Evolutionary conservation across 306 rosid genomes (phyloP), one percentile per base, ranked within the genome.

Genomic region (Delonix regia): DNA sequence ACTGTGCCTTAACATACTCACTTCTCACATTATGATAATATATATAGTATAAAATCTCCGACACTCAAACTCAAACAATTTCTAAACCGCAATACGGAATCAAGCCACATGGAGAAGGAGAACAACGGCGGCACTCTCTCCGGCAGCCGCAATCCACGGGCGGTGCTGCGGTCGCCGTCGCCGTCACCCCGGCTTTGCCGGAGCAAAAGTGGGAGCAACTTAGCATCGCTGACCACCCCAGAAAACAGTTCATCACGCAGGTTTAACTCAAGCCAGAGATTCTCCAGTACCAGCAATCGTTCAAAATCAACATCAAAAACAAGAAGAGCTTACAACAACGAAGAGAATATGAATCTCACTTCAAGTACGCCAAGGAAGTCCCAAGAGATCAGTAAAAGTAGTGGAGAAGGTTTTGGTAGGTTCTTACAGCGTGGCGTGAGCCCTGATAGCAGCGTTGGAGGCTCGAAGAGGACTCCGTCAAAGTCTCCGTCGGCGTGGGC

Each of bases 401-500:
- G 24, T 4, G 80, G 64, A 19, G 60, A 82, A 16, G 78, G 82
- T 42, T 76, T 76, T 19, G 72, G 60, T 7, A 85, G 28, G 69
- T 73, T 52, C 21, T 60, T 75, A 66, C 85, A 76, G 22, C 74
- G 76, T 6, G 86, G 88, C 45, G 77, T 57, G 51, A 72, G 81
- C 66, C 84, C 82, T 15, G 64, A 84, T 13, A 41, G 44, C 22
- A 14, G 67, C 28, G 34, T 30, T 38, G 78, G 83, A 22, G 70
- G 82, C 4, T 79, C 86, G 5, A 90, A 67, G 87, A 81, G 52
- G 24, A 4, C 84, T 0, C 27, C 73, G 0, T 18, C 51, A 5
- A 59, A 57, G 4, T 77, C 85, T 21, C 88, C 93, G 1, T 92
- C 97, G 0, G 97, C 98, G 0, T 94, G 98, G 98, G 97, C 97